Conservation (phyloP, 1,284 basidiomycete genomes). For the Schizophyllum commune region DNA sequence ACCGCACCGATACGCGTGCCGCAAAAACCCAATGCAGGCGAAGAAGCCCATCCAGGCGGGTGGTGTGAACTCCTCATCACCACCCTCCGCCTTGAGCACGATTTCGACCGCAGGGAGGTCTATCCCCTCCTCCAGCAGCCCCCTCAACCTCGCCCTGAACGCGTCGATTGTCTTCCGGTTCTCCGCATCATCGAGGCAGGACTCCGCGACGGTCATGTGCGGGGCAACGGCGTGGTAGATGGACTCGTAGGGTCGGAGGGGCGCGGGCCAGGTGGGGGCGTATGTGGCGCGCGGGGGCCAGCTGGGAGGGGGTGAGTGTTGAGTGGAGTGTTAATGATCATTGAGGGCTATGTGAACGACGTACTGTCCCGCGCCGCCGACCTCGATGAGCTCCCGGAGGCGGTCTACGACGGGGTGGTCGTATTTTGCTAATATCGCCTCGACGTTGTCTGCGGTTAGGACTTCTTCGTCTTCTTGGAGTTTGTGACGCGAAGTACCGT, state of each 20-base stretch:
- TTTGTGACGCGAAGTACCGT: no score
- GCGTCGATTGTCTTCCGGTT: conserved; percentile 15
- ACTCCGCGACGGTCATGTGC: conserved; percentile 11
- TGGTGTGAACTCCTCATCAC: conserved; percentile 9
- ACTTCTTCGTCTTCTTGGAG: conserved; percentile 4
- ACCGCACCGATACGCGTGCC: conserved; percentile 15
- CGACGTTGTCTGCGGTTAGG: conserved; percentile 4
- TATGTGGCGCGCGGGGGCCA: conserved; percentile 16
- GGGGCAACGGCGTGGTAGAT: conserved; percentile 12
- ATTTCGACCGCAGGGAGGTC: conserved; percentile 8
- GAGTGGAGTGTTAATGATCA: no score
- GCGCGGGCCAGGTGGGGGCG: conserved; percentile 12
- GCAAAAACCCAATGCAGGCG: conserved; percentile 11
- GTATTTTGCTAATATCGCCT: background rate
- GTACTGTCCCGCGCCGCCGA: conserved; percentile 8
- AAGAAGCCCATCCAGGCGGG: conserved; percentile 14
- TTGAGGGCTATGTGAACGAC: no score
- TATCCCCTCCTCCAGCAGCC: conserved; percentile 8
- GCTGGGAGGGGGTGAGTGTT: background rate
- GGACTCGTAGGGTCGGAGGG: conserved; percentile 10
- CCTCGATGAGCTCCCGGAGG: conserved; percentile 7
- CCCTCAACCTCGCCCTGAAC: conserved; percentile 11
- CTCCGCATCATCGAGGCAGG: conserved; percentile 12
- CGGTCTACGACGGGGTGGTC: conserved; percentile 6
- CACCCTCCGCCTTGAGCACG: conserved; percentile 11